Conservation (phyloP, 169 alveolate genomes). For the Babesia divergens region DNA sequence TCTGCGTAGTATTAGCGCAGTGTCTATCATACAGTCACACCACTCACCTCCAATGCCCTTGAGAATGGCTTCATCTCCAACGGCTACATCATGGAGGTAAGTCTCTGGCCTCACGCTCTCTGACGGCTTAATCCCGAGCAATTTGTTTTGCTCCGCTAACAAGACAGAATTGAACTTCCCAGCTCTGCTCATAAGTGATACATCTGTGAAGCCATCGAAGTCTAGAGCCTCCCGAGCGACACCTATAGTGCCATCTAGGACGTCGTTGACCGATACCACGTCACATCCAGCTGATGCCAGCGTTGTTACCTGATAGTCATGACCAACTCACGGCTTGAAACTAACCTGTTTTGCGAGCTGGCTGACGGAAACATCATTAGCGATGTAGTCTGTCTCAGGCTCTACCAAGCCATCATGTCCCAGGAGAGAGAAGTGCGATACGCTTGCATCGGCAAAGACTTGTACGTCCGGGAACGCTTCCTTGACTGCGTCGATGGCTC, state of each 20-base stretch:
- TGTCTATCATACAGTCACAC: not conserved
- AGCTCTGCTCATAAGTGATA: constrained; percentile 41
- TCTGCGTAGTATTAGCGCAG: constrained; percentile 34
- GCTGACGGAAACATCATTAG: constrained; percentile 46
- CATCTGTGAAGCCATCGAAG: constrained; percentile 60
- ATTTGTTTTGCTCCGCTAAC: not conserved
- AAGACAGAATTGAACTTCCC: constrained; percentile 39
- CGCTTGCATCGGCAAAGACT: constrained; percentile 57
- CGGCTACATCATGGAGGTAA: constrained; percentile 46
- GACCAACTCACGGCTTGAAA: not conserved
- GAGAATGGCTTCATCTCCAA: constrained; percentile 12
- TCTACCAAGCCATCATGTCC: constrained; percentile 58
- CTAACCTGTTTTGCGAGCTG: constrained; percentile 59
- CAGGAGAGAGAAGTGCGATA: constrained; percentile 36
- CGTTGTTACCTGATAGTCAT: constrained; percentile 11
- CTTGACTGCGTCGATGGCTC: constrained; percentile 42
- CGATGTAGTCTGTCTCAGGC: constrained; percentile 33
- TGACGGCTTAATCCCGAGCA: constrained; percentile 29
- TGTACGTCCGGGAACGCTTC: constrained; percentile 55
- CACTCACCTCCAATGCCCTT: constrained; percentile 32
- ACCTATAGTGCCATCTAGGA: constrained; percentile 43
- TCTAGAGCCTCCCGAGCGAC: constrained; percentile 48
- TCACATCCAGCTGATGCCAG: constrained; percentile 57
- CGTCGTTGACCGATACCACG: constrained; percentile 41
- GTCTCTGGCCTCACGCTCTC: constrained; percentile 24